Evolutionary conservation across 1,284 basidiomycete genomes (phyloP), one percentile per base, ranked within the genome.

Genomic region (Pseudozyma hubeiensis): DNA sequence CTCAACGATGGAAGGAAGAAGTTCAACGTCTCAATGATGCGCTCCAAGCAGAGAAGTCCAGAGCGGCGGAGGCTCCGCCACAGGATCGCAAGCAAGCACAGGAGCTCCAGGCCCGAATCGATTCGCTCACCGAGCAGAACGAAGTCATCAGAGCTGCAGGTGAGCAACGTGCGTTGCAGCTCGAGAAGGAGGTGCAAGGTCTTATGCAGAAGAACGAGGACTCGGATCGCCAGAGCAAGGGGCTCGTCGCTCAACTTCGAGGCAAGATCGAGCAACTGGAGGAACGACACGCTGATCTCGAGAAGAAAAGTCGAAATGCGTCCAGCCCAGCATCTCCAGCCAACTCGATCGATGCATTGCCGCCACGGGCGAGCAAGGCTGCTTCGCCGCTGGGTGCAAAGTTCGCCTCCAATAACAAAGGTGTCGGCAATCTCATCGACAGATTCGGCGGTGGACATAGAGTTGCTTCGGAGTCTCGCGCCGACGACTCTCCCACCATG

Each of bases 401-500:
- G 2, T 5, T 57, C 53, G 53, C 51, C 50, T 13, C 31, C 40
- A 31, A 53, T 29, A 71, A 52, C 53, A 73, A 64, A 43, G 71
- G 65, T 10, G 65, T 74, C 11, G 59, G 62, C 47, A 65, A 64
- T 13, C 54, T 74, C 29, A 74, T 74, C 40, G 62, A 64, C 54
- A 46, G 47, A 30, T 74, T 74, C n/a, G 65, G 71, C 19, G 71
- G 65, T 5, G 71, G 71, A 14, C 58, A 59, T 41, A 62, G 55
- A 14, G 35, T 52, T 8, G 44, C 58, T 14, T 45, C 68, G 0
- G 68, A 71, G 7, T 24, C 35, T n/a, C 59, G 69, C 17, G 41
- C n/a, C 3, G 69, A 72, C 4, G 69, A 66, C 40, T 51, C 56
- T 30, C 43, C 60, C 5, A 49, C 56, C 9, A 43, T 53, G 41